Evolutionary conservation across 1,139 yeast species (phyloP).

Genomic region (Petasospora rhodanensis): DNA sequence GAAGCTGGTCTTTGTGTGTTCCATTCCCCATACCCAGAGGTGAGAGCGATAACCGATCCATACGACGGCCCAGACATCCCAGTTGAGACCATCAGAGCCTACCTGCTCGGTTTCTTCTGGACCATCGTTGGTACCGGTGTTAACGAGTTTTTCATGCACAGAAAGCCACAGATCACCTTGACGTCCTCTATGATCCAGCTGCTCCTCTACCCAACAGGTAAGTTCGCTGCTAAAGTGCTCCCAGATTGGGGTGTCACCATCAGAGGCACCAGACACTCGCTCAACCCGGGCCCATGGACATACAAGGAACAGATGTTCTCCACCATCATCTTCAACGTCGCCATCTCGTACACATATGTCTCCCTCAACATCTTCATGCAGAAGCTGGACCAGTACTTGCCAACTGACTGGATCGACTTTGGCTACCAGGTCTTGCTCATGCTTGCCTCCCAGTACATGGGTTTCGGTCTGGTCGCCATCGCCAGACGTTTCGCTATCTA

Average conservation of each 20-base stretch:
- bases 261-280: slow-evolving; percentile 34
- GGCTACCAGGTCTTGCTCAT: slow-evolving; percentile 45
- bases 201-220: slow-evolving; percentile 54
- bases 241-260: slow-evolving; percentile 46
- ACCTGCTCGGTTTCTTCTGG: slow-evolving; percentile 53
- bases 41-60: slow-evolving; percentile 52
- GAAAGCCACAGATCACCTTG: slow-evolving; percentile 47
- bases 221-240: slow-evolving; percentile 31
- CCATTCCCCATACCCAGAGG: slow-evolving; percentile 62
- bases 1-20: slow-evolving; percentile 40
- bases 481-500: slow-evolving; percentile 51
- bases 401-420: slow-evolving; percentile 36
- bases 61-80: slow-evolving; percentile 45
- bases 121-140: slow-evolving; percentile 50
- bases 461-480: slow-evolving; percentile 61
- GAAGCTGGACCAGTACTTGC: slow-evolving; percentile 23
- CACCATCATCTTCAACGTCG: slow-evolving; percentile 30
- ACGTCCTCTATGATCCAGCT: slow-evolving; percentile 48
- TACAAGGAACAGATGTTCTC: slow-evolving; percentile 66
- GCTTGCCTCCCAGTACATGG: slow-evolving; percentile 52
- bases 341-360: slow-evolving; percentile 45
- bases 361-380: slow-evolving; percentile 56
- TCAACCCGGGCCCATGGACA: slow-evolving; percentile 62
- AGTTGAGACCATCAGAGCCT: slow-evolving; percentile 55
- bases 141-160: slow-evolving; percentile 52